Evolutionary conservation across 2,329 filamentous ascomycete genomes (phyloP).

Genomic region (Leptosphaerulina australis): DNA sequence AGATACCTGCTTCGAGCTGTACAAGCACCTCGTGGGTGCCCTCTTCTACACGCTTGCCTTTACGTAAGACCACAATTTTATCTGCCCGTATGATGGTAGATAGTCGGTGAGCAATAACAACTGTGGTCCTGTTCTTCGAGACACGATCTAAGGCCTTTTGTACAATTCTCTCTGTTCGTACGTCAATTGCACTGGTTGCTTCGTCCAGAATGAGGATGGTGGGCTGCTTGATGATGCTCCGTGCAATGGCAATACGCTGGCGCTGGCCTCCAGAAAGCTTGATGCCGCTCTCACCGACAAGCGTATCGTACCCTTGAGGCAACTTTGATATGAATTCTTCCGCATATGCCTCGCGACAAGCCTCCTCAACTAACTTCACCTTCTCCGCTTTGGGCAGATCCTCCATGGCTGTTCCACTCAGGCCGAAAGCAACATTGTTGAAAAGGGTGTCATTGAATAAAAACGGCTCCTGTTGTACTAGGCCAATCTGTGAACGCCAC

Average conservation of each 20-base stretch:
- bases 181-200: slow-evolving; percentile 71
- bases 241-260: slow-evolving; percentile 79
- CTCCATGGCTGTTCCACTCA: slow-evolving; percentile 55
- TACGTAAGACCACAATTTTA: slow-evolving; percentile 75
- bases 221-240: slow-evolving; percentile 71
- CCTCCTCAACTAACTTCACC: slow-evolving; percentile 57
- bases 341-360: slow-evolving; percentile 48
- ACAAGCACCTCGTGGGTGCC: slow-evolving; percentile 78
- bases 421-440: slow-evolving; percentile 49
- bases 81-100: slow-evolving; percentile 80
- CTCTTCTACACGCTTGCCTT: slow-evolving; percentile 73
- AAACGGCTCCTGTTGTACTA: slow-evolving; percentile 51
- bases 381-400: slow-evolving; percentile 62
- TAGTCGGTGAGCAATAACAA: slow-evolving; percentile 79
- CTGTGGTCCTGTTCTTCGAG: slow-evolving; percentile 68
- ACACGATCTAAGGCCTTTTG: slow-evolving; percentile 64
- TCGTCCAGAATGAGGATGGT: slow-evolving; percentile 75
- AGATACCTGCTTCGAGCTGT: slow-evolving; percentile 64
- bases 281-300: slow-evolving; percentile 77
- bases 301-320: slow-evolving; percentile 69
- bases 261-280: slow-evolving; percentile 84
- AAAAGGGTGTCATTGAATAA: slow-evolving; percentile 50
- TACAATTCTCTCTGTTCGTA: slow-evolving; percentile 61
- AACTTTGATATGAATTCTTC: slow-evolving; percentile 48
- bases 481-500: slow-evolving; percentile 55